phyloP scores from a whole-genome alignment of 768 basidiomycete genomes.

The Mycena rosella region DNA sequence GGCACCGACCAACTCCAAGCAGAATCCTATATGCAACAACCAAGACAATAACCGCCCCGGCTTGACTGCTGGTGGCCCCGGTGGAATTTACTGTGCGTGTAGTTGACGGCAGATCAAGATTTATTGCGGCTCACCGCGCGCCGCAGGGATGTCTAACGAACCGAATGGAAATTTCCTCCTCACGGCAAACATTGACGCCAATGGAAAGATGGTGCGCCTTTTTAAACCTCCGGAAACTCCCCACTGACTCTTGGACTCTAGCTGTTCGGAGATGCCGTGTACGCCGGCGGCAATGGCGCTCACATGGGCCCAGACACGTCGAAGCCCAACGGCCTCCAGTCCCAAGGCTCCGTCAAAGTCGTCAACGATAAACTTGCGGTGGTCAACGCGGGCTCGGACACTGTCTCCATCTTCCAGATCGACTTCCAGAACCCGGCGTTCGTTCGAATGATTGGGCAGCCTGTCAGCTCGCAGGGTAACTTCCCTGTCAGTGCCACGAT shows the following conservation, averaged over 20 bases:
- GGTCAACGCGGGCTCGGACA: slow-evolving; percentile 49
- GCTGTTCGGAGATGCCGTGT: slow-evolving; percentile 36
- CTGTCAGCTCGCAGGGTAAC: slow-evolving; percentile 48
- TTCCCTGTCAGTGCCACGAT: slow-evolving; percentile 50
- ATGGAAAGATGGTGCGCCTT: slow-evolving; percentile 46
- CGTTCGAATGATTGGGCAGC: slow-evolving; percentile 48
- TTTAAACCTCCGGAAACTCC: too few species aligned
- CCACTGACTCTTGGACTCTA: slow-evolving; percentile 9
- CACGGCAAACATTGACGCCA: slow-evolving; percentile 44
- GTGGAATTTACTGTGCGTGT: slow-evolving; percentile 27
- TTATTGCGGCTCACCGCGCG: neutral
- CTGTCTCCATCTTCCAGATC: slow-evolving; percentile 48
- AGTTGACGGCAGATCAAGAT: neutral
- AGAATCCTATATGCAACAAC: slow-evolving; percentile 29
- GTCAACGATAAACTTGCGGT: slow-evolving; percentile 32
- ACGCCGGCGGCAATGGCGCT: slow-evolving; percentile 38
- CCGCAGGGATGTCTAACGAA: slow-evolving; percentile 54
- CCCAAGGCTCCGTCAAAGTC: slow-evolving; percentile 43
- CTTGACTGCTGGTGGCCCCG: slow-evolving; percentile 28
- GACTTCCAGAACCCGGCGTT: slow-evolving; percentile 47
- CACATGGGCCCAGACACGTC: slow-evolving; percentile 37
- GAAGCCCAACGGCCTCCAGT: slow-evolving; percentile 41
- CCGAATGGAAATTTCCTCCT: slow-evolving; percentile 50
- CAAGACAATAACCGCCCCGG: slow-evolving; percentile 32
- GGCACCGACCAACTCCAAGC: slow-evolving; percentile 17